A percentile compares a stretch with the other conserved stretches of the same genome.
These are phyloP conservation scores for Kwoniella mangroviensis DNA, from an alignment of 768 basidiomycete species.

Conservation along the genomic window DNA sequence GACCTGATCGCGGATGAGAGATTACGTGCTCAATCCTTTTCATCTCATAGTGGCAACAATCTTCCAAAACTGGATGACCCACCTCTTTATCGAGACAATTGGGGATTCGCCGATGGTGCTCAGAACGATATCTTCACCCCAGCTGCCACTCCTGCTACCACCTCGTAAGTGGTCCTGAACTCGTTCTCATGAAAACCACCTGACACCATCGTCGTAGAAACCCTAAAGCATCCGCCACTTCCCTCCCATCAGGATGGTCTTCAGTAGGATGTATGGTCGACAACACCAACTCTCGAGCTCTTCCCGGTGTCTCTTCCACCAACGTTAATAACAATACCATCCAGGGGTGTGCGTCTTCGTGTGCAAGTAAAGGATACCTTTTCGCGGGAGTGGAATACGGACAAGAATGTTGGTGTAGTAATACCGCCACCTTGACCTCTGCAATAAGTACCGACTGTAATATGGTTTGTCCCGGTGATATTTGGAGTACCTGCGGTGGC, in stretches of 20 bases:
- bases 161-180: neutral
- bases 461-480: slow-evolving; percentile 30
- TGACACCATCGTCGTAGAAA: neutral
- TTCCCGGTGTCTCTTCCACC: slow-evolving; percentile 31
- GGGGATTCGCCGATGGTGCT: slow-evolving; percentile 73
- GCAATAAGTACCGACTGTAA: slow-evolving; percentile 25
- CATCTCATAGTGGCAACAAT: slow-evolving; percentile 33
- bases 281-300: slow-evolving; percentile 27
- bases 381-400: slow-evolving; percentile 35
- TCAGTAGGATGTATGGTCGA: slow-evolving; percentile 25
- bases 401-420: slow-evolving; percentile 29
- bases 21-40: neutral
- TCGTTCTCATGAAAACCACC: neutral
- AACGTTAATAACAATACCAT: slow-evolving; percentile 28
- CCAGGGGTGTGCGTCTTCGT: slow-evolving; percentile 28
- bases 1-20: neutral
- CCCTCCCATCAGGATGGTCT: slow-evolving; percentile 24
- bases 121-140: slow-evolving; percentile 71
- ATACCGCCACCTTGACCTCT: slow-evolving; percentile 14
- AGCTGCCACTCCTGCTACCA: slow-evolving; percentile 12
- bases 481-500: slow-evolving; percentile 27
- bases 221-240: slow-evolving; percentile 12
- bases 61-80: slow-evolving; percentile 24
- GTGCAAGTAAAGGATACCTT: slow-evolving; percentile 30
- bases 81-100: slow-evolving; percentile 67